Base-by-base conservation (phyloP, 192 early-diverging fungal species). In the Geranomyces michiganensis region DNA sequence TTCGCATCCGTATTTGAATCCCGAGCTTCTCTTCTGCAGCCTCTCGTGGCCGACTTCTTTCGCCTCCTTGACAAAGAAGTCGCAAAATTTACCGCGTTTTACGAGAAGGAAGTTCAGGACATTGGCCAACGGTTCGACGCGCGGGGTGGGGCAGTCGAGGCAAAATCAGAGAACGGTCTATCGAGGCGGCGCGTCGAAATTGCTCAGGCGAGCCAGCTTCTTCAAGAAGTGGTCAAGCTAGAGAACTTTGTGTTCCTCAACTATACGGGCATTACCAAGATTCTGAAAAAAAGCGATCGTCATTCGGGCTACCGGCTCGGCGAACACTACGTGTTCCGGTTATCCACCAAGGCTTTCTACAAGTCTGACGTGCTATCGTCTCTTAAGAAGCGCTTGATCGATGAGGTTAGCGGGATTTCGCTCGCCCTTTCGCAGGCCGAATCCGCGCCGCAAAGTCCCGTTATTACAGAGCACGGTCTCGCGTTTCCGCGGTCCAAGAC, bases 281-380 rank as follows among this genome's bases (percentile, higher is more conserved):
- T 92, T 32, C 81, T 94, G 53, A 94, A 94, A 72, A 94, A 94
- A 70, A 87, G 89, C 74, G 93, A 93, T 78, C 87, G 90, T 65
- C 90, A 91, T 84, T 90, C 77, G 19, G 93, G 92, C 0, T 81
- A 92, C 48, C 79, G 83, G 29, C 82, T 93, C 44, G 82, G 86
- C 43, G 91, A 92, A 68, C 82, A 85, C 6, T 91, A 91, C 51
- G 72, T 91, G 15, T 76, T 84, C 63, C 82, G 83, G 12, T 76
- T 88, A 14, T 76, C 85, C 43, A 74, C 75, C 31, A 56, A 86
- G 31, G 19, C 22, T 8, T 89, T 94, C 80, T 90, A 89, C 24
- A 82, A 84, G 27, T 88, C 89, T 3, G 85, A 90, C 26, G 80
- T 81, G 32, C 64, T 93, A 60, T 82, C 84, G 55, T 67, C 56